Percentiles rank a stretch among this genome's conserved stretches.
Conservation (phyloP, 257 asterid genomes). For the Nicotiana benthamiana region DNA sequence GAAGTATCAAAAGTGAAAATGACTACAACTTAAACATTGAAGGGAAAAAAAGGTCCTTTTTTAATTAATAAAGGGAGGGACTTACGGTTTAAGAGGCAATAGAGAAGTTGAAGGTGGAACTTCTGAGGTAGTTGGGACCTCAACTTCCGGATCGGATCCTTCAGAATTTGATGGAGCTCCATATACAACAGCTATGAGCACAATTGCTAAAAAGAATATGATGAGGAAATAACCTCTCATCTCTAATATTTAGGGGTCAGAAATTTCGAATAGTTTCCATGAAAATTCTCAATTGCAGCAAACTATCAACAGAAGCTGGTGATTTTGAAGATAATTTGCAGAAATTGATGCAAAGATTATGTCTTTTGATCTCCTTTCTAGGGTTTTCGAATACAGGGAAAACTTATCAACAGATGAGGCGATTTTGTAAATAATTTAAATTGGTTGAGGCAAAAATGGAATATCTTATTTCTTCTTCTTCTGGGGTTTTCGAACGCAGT, state of each 20-base stretch:
- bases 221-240: constrained; percentile 43
- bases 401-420: background rate
- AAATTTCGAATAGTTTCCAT: background rate
- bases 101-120: constrained; percentile 17
- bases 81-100: constrained; percentile 49
- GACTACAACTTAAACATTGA: background rate
- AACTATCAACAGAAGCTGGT: background rate
- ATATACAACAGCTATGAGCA: constrained; percentile 35
- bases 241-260: background rate
- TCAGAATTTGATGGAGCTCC: constrained; percentile 38
- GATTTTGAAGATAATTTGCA: background rate
- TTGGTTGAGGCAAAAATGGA: background rate
- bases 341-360: background rate
- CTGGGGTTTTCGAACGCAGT: background rate
- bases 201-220: constrained; percentile 30
- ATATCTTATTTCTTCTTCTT: background rate
- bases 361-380: background rate
- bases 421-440: background rate
- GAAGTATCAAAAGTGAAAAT: background rate
- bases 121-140: constrained; percentile 2
- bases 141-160: constrained; percentile 30
- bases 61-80: background rate
- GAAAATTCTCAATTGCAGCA: constrained; percentile 1
- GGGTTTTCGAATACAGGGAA: background rate
- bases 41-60: background rate